Evolutionary conservation across 2,329 filamentous ascomycete genomes (phyloP), one percentile per base, ranked within the genome.

Genomic region (Amylocarpus encephaloides): DNA sequence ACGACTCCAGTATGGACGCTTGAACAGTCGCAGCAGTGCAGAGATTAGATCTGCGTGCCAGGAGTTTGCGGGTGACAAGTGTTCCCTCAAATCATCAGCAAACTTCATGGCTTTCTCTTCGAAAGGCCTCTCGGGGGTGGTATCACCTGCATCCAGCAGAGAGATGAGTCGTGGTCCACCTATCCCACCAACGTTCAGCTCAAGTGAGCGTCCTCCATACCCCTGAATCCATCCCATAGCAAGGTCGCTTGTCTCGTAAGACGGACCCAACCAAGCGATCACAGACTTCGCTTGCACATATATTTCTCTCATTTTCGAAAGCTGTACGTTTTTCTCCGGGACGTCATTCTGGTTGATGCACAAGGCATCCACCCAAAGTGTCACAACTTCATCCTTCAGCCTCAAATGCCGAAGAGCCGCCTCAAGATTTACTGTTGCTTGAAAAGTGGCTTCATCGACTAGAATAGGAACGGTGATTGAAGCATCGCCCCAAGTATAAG

Each of bases 221-320:
- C 15, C 35, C 15, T 19, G 32, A 11, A 46, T 22, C 15, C 19
- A 30, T n/a, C 36, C n/a, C 32, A 46, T 36, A 19, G 43, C 43
- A 22, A 15, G 12, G 36, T 35, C 34, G 22, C 43, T 46, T 26
- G 35, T 29, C 10, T 39, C 19, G 6, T n/a, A 30, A n/a, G 32
- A 26, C n/a, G 32, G 33, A 16, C 62, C 62, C 4, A 65, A 52
- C 62, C 62, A 66, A 3, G 60, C 51, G 9, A 61, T 32, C 4
- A 61, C 58, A 13, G 49, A 39, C 7, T 45, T 11, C 10, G 59
- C 57, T 10, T 40, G 5, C 33, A 52, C 33, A 42, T 60, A 67
- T 19, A 66, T 64, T 10, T 57, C 15, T n/a, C 49, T 52, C 59
- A 64, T 64, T 19, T 53, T 35, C 3, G 43, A 30, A 2, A 64